Evolutionary conservation across 805 yeast genomes (phyloP).

Genomic region (Ogataea angusta): DNA sequence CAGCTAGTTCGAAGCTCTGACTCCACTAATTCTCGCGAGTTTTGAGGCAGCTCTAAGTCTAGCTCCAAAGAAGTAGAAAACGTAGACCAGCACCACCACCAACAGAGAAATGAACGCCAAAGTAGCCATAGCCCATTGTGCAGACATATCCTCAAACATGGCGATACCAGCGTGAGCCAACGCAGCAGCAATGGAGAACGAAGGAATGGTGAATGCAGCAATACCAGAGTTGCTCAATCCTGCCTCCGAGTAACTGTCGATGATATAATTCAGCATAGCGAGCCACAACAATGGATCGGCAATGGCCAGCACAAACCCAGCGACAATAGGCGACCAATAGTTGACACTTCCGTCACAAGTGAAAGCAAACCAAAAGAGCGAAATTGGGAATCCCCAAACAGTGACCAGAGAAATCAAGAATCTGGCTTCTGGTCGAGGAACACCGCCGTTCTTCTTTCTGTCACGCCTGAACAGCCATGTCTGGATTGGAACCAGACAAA

Average conservation of each 20-base stretch:
- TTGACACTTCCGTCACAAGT: conserved; percentile 31
- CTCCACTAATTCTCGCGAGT: conserved; percentile 26
- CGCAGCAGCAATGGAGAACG: conserved; percentile 35
- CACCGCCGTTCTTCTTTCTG: conserved; percentile 32
- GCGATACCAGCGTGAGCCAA: conserved; percentile 39
- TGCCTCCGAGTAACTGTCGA: conserved; percentile 34
- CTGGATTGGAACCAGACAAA: conserved; percentile 31
- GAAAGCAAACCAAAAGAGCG: conserved; percentile 36
- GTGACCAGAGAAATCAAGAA: conserved; percentile 32
- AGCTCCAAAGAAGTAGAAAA: conserved; percentile 34
- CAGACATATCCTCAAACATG: conserved; percentile 36
- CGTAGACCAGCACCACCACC: conserved; percentile 32
- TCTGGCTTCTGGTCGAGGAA: conserved; percentile 35
- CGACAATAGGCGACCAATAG: conserved; percentile 36
- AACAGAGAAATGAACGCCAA: conserved; percentile 34
- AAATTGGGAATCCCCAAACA: conserved; percentile 37
- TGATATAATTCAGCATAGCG: conserved; percentile 35
- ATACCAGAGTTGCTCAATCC: conserved; percentile 34
- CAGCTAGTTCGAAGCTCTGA: background rate
- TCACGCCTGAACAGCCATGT: conserved; percentile 30
- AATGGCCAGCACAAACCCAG: conserved; percentile 33
- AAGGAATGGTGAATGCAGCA: conserved; percentile 37
- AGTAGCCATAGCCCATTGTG: conserved; percentile 35
- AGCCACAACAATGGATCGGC: conserved; percentile 36
- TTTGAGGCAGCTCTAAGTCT: conserved; percentile 30